A percentile compares a stretch with the other conserved stretches of the same genome.
phyloP scores from a whole-genome alignment of 2,329 filamentous ascomycete species.

The Fonsecaea pugnacius region DNA sequence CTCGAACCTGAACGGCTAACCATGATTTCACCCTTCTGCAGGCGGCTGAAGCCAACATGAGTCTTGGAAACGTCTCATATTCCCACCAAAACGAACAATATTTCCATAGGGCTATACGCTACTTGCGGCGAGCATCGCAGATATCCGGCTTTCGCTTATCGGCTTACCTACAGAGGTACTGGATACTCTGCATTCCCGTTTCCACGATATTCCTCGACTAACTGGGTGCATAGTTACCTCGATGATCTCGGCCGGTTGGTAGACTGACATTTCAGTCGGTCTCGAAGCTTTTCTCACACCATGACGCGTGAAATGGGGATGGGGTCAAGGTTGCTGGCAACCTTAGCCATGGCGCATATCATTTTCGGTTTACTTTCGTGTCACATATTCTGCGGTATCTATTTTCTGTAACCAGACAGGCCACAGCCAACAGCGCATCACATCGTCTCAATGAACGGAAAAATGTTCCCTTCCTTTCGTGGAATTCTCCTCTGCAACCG shows the following conservation, averaged over 20 bases:
- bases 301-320: not conserved
- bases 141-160: conserved; percentile 51
- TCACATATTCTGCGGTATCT: not conserved
- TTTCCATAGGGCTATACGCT: conserved; percentile 53
- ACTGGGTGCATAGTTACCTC: conserved; percentile 28
- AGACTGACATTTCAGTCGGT: conserved; percentile 11
- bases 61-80: conserved; percentile 56
- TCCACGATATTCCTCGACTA: not conserved
- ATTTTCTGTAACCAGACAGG: not conserved
- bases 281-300: not conserved
- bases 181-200: not conserved
- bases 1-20: conserved; percentile 27
- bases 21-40: conserved; percentile 34
- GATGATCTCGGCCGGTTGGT: conserved; percentile 36
- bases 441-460: not conserved
- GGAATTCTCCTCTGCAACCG: not conserved
- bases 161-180: conserved; percentile 54
- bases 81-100: conserved; percentile 50
- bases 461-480: not conserved
- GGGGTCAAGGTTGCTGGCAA: conserved; percentile 18
- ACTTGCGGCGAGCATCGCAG: conserved; percentile 51
- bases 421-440: not conserved
- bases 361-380: not conserved
- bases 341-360: conserved; percentile 8
- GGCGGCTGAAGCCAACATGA: conserved; percentile 60